These are phyloP conservation scores for Rhizophora apiculata DNA, from an alignment of 345 rosid genomes.

Conservation along the genomic window DNA sequence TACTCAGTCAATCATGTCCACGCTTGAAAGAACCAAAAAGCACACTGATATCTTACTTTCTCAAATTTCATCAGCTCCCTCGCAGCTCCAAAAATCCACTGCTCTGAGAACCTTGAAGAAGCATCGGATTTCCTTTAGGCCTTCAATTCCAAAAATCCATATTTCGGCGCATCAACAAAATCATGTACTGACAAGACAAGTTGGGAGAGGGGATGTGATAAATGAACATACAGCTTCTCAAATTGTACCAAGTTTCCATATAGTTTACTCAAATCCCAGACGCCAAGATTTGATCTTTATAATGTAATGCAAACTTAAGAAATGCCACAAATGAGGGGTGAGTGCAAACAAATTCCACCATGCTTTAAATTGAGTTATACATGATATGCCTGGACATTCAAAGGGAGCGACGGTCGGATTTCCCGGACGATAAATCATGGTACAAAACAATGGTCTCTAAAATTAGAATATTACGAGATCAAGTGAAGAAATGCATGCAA, in stretches of 20 bases:
- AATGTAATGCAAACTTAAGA: too few species aligned
- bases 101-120: constrained; percentile 51
- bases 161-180: neutral
- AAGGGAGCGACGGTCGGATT: too few species aligned
- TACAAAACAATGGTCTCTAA: too few species aligned
- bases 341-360: too few species aligned
- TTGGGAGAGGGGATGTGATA: neutral
- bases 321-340: too few species aligned
- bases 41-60: constrained; percentile 47
- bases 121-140: constrained; percentile 8
- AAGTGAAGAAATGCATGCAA: too few species aligned
- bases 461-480: too few species aligned
- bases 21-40: neutral
- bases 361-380: too few species aligned
- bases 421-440: too few species aligned
- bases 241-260: neutral
- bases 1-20: too few species aligned
- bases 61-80: constrained; percentile 60
- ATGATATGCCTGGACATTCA: too few species aligned
- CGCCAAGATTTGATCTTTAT: too few species aligned
- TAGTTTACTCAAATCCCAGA: neutral
- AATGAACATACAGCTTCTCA: neutral
- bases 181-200: neutral
- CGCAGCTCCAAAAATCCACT: constrained; percentile 59
- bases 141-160: neutral